These are phyloP conservation scores for Trypanosoma conorhini DNA, from an alignment of 208 protist genomes.

Conservation along the genomic window DNA sequence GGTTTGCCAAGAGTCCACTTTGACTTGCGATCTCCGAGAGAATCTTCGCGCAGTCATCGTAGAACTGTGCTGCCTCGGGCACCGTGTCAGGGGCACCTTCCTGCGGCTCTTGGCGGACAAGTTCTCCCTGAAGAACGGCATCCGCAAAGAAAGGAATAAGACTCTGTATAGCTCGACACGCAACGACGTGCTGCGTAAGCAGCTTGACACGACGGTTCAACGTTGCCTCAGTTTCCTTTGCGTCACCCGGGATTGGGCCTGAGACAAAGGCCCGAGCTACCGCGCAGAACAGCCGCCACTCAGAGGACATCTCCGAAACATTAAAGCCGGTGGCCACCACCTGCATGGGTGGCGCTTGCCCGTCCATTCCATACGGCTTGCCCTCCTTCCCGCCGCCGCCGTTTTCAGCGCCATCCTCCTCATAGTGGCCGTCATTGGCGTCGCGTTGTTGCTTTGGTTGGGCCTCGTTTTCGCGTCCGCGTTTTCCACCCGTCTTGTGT, in stretches of 20 bases:
- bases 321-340: constrained; percentile 36
- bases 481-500: constrained; percentile 29
- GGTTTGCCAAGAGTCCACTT: constrained; percentile 37
- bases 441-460: constrained; percentile 13
- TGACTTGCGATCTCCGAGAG: constrained; percentile 40
- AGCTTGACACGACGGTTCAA: constrained; percentile 45
- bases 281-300: constrained; percentile 73
- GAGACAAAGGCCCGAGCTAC: constrained; percentile 54
- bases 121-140: constrained; percentile 45
- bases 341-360: constrained; percentile 7
- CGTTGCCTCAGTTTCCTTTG: constrained; percentile 10
- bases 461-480: constrained; percentile 9
- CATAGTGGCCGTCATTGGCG: constrained; percentile 42
- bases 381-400: not conserved
- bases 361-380: not conserved
- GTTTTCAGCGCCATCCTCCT: constrained; percentile 8
- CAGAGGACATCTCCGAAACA: constrained; percentile 28
- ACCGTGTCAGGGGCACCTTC: not conserved
- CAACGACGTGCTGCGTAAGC: constrained; percentile 69
- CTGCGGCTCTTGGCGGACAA: constrained; percentile 33
- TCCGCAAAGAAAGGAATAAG: constrained; percentile 77
- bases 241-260: constrained; percentile 29
- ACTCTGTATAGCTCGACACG: constrained; percentile 64
- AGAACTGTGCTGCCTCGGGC: constrained; percentile 26
- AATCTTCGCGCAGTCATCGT: constrained; percentile 47